Base-by-base conservation (phyloP, 352 stramenopile genomes). In the Halophytophthora polymorphica region DNA sequence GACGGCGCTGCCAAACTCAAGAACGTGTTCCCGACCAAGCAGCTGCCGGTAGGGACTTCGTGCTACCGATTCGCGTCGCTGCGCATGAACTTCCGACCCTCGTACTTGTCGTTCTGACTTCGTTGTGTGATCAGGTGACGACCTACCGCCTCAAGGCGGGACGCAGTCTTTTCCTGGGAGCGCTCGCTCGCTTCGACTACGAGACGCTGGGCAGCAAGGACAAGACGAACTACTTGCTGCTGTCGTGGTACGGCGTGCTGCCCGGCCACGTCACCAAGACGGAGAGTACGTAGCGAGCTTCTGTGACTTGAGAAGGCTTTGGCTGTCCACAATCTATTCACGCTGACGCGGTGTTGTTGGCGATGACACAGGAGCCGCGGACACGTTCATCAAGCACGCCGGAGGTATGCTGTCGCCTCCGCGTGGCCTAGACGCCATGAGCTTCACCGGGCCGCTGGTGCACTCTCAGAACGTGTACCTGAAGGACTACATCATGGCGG, bases 161-260 rank as follows among this genome's bases (percentile, higher is more conserved):
- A 6, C 81, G 79, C 12, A 90, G 71, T 41, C 72, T 94, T 28
- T 94, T 94, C 51, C 66, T 94, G 6, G 81, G 83, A 25, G 81
- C 71, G 12, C 73, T 94, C 19, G 69, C 59, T 17, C 83, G 81
- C 10, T 89, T 92, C 28, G 83, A 94, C 54, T 94, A 90, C 45
- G 80, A 83, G 52, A 66, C 64, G 3, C 48, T 71, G 18, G 70
- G 56, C 19, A 57, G 45, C 2, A 69, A 58, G 15, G 64, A 73
- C 47, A 79, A 79, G 37, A 51, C 63, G 22, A 78, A 83, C 62
- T 87, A 88, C 56, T 31, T 85, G 18, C 33, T 94, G 22, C 53
- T 94, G 49, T 78, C 81, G 33, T 94, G 82, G 81, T 87, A 90
- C 45, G 83, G 83, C n/a, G 79, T 94, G 25, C 48, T 94, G 15